Conservation (phyloP, 2,329 filamentous ascomycete species). For the Chaetothyriales sp. region DNA sequence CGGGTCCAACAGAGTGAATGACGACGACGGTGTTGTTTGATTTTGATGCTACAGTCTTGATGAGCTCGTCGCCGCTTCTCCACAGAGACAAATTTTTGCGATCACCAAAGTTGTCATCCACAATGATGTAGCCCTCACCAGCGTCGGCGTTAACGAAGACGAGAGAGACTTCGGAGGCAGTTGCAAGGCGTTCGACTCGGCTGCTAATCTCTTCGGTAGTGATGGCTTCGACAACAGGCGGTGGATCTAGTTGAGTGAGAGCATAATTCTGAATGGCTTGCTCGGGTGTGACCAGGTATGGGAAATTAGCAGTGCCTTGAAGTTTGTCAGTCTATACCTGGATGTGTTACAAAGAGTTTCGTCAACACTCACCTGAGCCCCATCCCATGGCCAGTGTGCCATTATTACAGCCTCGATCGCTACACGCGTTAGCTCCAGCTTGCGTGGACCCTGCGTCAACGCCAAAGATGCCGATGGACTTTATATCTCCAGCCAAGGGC, state of each 20-base stretch:
- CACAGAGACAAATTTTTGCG: conserved; percentile 86
- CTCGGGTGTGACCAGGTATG: conserved; percentile 47
- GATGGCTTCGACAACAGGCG: conserved; percentile 45
- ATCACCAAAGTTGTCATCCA: conserved; percentile 75
- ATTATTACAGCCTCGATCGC: conserved; percentile 48
- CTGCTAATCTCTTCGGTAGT: conserved; percentile 42
- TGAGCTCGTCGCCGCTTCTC: conserved; percentile 63
- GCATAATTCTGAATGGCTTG: conserved; percentile 52
- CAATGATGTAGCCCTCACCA: conserved; percentile 72
- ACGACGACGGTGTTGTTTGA: conserved; percentile 87
- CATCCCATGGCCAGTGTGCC: conserved; percentile 50
- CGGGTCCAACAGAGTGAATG: conserved; percentile 70
- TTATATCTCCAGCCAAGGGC: conserved; percentile 60
- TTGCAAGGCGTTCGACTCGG: conserved; percentile 36
- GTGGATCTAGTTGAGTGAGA: conserved; percentile 39
- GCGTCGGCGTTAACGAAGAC: conserved; percentile 82
- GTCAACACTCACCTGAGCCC: conserved; percentile 36
- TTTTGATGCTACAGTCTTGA: conserved; percentile 60
- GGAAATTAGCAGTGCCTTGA: conserved; percentile 35
- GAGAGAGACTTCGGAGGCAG: conserved; percentile 43
- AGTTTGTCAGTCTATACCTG: neutral
- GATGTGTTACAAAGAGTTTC: neutral
- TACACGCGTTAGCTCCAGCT: conserved; percentile 63
- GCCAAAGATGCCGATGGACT: conserved; percentile 62
- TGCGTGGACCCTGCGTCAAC: conserved; percentile 66